phyloP scores from a whole-genome alignment of 2,329 filamentous ascomycete genomes.

The Alternaria infectoria region DNA sequence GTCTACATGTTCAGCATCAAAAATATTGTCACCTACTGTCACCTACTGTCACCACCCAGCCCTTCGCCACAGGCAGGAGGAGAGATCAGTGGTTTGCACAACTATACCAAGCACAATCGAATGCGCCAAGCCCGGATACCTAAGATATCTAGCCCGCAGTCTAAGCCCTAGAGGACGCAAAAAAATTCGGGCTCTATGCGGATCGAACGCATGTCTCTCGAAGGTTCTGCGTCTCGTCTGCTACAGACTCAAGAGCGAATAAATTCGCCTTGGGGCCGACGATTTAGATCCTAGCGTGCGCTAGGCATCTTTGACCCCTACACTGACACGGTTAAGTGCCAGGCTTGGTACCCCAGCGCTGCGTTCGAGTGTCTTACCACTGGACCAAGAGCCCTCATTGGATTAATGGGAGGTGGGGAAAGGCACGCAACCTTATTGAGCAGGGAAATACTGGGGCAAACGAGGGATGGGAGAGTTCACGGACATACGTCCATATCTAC shows the following conservation, averaged over 20 bases:
- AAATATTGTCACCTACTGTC: neutral
- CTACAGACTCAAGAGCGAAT: too few species aligned
- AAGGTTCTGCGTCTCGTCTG: neutral
- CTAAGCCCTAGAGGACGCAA: neutral
- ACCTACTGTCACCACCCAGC: accelerated
- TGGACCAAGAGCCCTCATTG: conserved; percentile 1
- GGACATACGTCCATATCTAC: neutral
- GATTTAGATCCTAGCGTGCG: too few species aligned
- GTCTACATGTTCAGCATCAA: neutral
- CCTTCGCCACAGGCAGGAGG: neutral
- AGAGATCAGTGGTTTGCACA: neutral
- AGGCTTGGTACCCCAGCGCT: neutral
- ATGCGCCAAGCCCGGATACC: neutral
- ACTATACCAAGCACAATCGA: accelerated
- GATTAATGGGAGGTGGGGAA: neutral
- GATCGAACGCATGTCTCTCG: conserved; percentile 8
- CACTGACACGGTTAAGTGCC: neutral
- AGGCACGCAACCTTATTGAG: neutral
- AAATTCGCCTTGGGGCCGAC: too few species aligned
- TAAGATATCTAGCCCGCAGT: neutral
- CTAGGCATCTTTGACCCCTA: too few species aligned
- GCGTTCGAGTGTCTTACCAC: conserved; percentile 1
- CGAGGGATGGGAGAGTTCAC: too few species aligned
- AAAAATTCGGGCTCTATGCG: neutral
- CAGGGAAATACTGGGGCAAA: too few species aligned